Conservation (phyloP, 169 alveolate species). For the Plasmodium inui region DNA sequence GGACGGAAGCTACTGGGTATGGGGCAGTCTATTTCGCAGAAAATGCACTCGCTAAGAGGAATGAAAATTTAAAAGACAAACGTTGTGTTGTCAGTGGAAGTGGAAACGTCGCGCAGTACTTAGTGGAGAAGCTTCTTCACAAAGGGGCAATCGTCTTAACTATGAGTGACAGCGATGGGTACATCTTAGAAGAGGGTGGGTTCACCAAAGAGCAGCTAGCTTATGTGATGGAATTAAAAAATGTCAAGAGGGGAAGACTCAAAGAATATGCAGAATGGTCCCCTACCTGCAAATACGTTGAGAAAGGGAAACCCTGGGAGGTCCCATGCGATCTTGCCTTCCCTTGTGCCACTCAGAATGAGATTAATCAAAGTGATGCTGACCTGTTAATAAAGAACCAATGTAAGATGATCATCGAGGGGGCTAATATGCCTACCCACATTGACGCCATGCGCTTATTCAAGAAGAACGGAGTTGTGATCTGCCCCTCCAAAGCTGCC, state of each 20-base stretch:
- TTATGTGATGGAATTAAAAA: conserved; percentile 80
- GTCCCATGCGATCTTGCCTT: conserved; percentile 84
- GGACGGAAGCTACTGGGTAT: conserved; percentile 92
- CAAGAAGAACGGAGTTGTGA: conserved; percentile 76
- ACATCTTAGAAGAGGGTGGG: conserved; percentile 82
- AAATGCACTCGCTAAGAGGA: conserved; percentile 70
- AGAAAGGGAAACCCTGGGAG: conserved; percentile 82
- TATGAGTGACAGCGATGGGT: conserved; percentile 86
- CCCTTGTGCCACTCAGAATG: conserved; percentile 91
- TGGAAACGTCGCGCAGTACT: conserved; percentile 91
- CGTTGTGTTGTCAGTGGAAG: conserved; percentile 87
- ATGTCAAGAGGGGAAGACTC: conserved; percentile 75
- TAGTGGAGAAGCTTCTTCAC: conserved; percentile 84
- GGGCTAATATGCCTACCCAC: conserved; percentile 92
- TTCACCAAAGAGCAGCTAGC: conserved; percentile 82
- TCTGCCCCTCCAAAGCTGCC: conserved; percentile 92
- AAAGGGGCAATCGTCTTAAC: conserved; percentile 89
- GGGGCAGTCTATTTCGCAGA: conserved; percentile 89
- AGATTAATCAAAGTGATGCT: conserved; percentile 85
- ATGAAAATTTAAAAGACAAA: conserved; percentile 78
- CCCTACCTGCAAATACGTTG: conserved; percentile 74
- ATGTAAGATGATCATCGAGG: conserved; percentile 84
- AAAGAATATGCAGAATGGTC: conserved; percentile 78
- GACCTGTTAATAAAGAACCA: conserved; percentile 78
- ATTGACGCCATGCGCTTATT: conserved; percentile 83